phyloP scores from a whole-genome alignment of 331 rosid genomes.

The Malus hybrid region DNA sequence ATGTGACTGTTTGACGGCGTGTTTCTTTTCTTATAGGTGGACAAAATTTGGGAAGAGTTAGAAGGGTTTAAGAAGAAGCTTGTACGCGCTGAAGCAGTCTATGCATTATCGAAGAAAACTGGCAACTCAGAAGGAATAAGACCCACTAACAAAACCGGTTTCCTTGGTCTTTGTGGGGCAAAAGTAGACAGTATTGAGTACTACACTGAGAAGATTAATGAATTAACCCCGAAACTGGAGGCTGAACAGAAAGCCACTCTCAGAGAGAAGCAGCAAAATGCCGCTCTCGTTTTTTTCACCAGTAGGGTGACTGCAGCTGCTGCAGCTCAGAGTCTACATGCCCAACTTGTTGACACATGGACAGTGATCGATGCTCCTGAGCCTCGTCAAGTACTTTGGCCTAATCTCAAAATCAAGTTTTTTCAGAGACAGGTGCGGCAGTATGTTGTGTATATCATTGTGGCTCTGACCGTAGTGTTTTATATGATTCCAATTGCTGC shows the following conservation, averaged over 20 bases:
- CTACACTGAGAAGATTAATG: too few species aligned
- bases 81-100: too few species aligned
- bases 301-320: constrained; percentile 64
- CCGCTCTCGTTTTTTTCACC: constrained; percentile 73
- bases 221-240: too few species aligned
- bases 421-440: constrained; percentile 57
- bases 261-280: constrained; percentile 38
- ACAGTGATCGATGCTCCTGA: constrained; percentile 65
- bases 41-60: too few species aligned
- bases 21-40: neutral
- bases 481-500: constrained; percentile 66
- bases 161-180: too few species aligned
- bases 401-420: constrained; percentile 59
- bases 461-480: constrained; percentile 57
- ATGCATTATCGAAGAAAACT: too few species aligned
- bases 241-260: too few species aligned
- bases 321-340: constrained; percentile 83
- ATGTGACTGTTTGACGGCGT: neutral
- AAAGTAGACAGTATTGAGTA: too few species aligned
- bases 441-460: constrained; percentile 58
- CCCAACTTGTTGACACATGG: constrained; percentile 68
- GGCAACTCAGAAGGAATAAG: too few species aligned
- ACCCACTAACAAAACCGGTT: too few species aligned
- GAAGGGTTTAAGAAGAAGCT: too few species aligned
- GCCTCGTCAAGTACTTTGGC: constrained; percentile 66